Percentiles rank a stretch among this genome's conserved stretches.
These are phyloP conservation scores for Fusarium devonianum DNA, from an alignment of 2,329 filamentous ascomycete species.

Conservation along the genomic window DNA sequence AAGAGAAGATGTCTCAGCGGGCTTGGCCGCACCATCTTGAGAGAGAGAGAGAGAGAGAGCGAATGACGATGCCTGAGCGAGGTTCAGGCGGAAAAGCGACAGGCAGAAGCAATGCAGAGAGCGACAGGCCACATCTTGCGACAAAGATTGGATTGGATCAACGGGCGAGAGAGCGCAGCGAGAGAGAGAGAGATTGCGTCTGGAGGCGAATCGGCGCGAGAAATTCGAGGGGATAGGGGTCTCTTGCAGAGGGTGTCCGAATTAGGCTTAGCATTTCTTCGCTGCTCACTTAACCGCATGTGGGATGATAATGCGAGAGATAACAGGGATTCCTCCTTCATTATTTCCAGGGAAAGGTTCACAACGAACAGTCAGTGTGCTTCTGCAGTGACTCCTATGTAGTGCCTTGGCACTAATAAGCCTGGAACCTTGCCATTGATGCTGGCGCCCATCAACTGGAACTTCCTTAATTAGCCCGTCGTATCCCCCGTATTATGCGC, in stretches of 20 bases:
- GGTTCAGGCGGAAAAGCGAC: slow-evolving; percentile 1
- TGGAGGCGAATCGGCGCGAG: not conserved
- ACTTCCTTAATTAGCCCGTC: too few species aligned
- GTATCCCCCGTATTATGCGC: not conserved
- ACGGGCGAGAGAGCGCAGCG: slow-evolving; percentile 7
- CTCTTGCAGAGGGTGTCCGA: too few species aligned
- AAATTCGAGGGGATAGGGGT: slow-evolving; percentile 19
- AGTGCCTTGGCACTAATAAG: too few species aligned
- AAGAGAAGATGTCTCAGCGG: slow-evolving; percentile 8
- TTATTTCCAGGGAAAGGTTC: too few species aligned
- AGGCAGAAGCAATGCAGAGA: slow-evolving; percentile 20
- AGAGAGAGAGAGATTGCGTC: slow-evolving; percentile 4
- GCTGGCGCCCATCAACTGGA: too few species aligned
- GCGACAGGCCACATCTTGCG: slow-evolving; percentile 35
- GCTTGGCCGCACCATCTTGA: slow-evolving; percentile 20
- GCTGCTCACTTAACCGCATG: not conserved
- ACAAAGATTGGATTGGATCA: slow-evolving; percentile 11
- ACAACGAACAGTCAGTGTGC: too few species aligned
- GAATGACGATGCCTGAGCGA: slow-evolving; percentile 13
- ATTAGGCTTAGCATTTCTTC: too few species aligned
- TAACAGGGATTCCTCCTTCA: too few species aligned
- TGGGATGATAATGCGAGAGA: not conserved
- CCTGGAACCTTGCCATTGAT: too few species aligned
- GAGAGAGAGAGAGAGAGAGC: too few species aligned
- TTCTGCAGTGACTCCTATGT: too few species aligned